These are phyloP conservation scores for Fusarium circinatum DNA, from an alignment of 2,329 filamentous ascomycete species.

Conservation along the genomic window DNA sequence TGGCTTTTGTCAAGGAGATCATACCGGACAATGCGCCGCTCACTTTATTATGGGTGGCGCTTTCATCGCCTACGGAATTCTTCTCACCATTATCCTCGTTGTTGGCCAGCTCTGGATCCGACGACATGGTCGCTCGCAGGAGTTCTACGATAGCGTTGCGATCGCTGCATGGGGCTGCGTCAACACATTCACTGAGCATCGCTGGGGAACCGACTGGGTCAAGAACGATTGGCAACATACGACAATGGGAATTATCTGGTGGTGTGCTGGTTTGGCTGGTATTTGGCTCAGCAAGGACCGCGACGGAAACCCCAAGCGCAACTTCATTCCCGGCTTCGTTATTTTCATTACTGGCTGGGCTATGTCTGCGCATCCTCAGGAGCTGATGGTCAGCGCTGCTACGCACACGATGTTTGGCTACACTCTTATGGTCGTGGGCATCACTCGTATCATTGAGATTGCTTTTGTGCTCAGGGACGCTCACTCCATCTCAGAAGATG, in stretches of 20 bases:
- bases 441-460: conserved; percentile 89
- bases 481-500: conserved; percentile 71
- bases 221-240: conserved; percentile 97
- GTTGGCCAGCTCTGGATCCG: conserved; percentile 90
- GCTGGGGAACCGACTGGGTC: conserved; percentile 90
- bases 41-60: conserved; percentile 99
- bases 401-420: conserved; percentile 93
- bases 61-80: conserved; percentile 92
- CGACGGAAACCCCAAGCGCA: conserved; percentile 87
- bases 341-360: conserved; percentile 93
- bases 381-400: conserved; percentile 83
- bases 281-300: conserved; percentile 90
- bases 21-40: conserved; percentile 89
- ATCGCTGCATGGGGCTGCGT: conserved; percentile 97
- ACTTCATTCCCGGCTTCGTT: conserved; percentile 91
- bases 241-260: conserved; percentile 99
- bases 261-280: conserved; percentile 89
- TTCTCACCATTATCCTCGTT: conserved; percentile 85
- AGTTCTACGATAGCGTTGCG: conserved; percentile 93
- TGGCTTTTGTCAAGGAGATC: conserved; percentile 92
- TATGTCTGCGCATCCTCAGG: conserved; percentile 92
- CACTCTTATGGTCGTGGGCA: conserved; percentile 89
- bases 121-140: conserved; percentile 85
- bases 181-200: conserved; percentile 98
- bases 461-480: conserved; percentile 85